phyloP scores from a whole-genome alignment of 139 green algal species.

The Haematococcus sp. region DNA sequence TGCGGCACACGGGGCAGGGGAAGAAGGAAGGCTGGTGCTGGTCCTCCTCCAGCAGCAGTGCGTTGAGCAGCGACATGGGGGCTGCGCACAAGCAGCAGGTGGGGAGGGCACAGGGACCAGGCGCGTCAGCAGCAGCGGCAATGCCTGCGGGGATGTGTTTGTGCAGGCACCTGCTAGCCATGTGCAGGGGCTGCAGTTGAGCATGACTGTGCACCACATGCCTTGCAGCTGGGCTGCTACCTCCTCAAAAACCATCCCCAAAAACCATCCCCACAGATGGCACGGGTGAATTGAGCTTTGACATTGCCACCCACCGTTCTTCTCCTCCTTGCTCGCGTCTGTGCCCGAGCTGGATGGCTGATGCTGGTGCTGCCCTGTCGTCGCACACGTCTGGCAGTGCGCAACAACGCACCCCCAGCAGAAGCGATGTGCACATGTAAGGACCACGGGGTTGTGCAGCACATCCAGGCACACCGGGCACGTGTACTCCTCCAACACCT shows the following conservation, averaged over 20 bases:
- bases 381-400: constrained; percentile 30
- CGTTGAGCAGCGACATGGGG: not conserved
- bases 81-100: constrained; percentile 16
- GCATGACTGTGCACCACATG: too few species aligned
- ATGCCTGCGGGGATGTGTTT: too few species aligned
- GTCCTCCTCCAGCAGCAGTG: constrained; percentile 7
- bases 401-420: constrained; percentile 83
- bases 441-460: constrained; percentile 78
- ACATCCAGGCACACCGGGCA: constrained; percentile 80
- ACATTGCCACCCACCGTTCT: too few species aligned
- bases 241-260: too few species aligned
- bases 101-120: too few species aligned
- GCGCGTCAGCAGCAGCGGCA: too few species aligned
- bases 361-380: not conserved
- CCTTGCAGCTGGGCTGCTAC: too few species aligned
- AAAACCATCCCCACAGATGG: too few species aligned
- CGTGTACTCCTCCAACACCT: constrained; percentile 51
- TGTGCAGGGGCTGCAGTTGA: too few species aligned
- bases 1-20: constrained; percentile 78
- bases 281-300: too few species aligned
- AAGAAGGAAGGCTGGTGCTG: constrained; percentile 32
- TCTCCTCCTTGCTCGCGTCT: not conserved
- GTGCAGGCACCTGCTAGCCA: too few species aligned
- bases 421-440: constrained; percentile 80
- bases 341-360: not conserved